Percentiles rank a stretch among this genome's conserved stretches.
Evolutionary conservation across 768 basidiomycete genomes (phyloP).

Genomic region (Suillus hirtellus): DNA sequence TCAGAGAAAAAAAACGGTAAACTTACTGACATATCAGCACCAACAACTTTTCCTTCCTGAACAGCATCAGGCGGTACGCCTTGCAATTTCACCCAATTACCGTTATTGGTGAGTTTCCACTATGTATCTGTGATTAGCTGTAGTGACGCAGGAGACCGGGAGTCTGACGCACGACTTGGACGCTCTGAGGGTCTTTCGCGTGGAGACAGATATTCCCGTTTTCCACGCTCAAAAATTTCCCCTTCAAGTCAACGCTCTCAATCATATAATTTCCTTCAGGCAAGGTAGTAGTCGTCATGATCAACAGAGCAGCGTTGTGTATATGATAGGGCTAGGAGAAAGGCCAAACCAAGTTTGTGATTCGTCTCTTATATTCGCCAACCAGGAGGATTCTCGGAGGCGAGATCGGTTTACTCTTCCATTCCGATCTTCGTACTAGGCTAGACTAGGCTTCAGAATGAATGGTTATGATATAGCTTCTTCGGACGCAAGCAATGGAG

Average conservation of each 20-base stretch:
- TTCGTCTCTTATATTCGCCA: neutral
- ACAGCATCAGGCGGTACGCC: neutral
- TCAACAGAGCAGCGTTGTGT: neutral
- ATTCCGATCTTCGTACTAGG: neutral
- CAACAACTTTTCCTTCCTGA: neutral
- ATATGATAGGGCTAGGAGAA: neutral
- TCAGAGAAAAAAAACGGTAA: neutral
- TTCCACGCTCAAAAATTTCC: neutral
- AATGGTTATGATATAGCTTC: neutral
- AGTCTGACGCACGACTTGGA: conserved; percentile 1
- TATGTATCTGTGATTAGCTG: neutral
- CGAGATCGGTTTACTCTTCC: neutral
- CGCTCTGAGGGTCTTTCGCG: neutral
- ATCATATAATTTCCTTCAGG: neutral
- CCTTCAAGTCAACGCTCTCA: neutral
- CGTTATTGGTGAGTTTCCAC: neutral
- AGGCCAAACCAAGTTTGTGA: neutral
- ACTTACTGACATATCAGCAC: neutral
- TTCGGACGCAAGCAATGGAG: neutral
- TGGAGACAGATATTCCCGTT: neutral
- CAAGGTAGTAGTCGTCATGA: neutral
- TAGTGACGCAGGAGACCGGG: neutral
- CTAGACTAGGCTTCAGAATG: neutral
- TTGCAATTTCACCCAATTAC: neutral
- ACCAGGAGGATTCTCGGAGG: neutral